Base-by-base conservation (phyloP, 805 yeast genomes). In the Jamesozyma spencerorum region DNA sequence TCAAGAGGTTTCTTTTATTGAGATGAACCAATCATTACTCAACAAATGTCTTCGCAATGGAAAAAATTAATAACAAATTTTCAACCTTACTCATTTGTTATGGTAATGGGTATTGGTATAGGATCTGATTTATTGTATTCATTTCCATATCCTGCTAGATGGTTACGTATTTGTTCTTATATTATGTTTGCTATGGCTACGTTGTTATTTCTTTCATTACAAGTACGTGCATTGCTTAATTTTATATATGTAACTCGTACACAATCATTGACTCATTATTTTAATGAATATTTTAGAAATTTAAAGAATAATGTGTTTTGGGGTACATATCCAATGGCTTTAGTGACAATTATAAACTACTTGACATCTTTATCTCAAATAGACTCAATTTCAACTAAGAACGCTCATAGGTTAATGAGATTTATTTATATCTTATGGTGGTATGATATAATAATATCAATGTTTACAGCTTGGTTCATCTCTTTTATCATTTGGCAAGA, bases 91-190 rank as follows among this genome's bases (percentile, higher is more conserved):
- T 79, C 79, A 70, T 85, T 79, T 61, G 80, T 82, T 19, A 68
- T 77, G 37, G 73, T 79, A n/a, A 87, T 87, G 95, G 95, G 94
- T 2, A 73, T 81, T 3, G 95, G 95, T 1, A 83, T 86, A 29
- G 65, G 85, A 1, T 65, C 84, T 3, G 57, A 73, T 30, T 63
- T 85, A 3, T 65, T 87, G 29, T 72, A 75, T 57, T 58, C 66
- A 28, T 86, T 81, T 55, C 86, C 95, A 0, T 82, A 75, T 52
- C 70, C 68, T 2, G 71, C 78, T 0, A 57, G 63, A 10, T 80
- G 87, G 86, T 63, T 81, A 28, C 51, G 63, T 34, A 56, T 70
- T 2, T 65, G 79, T 40, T 81, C 86, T 2, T 64, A 74, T 22
- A 68, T 84, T 4, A 71, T 77, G 69, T 86, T 79, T 66, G 80